These are phyloP conservation scores for Speleostelium caveatum DNA, from an alignment of 78 protist species.

Conservation along the genomic window DNA sequence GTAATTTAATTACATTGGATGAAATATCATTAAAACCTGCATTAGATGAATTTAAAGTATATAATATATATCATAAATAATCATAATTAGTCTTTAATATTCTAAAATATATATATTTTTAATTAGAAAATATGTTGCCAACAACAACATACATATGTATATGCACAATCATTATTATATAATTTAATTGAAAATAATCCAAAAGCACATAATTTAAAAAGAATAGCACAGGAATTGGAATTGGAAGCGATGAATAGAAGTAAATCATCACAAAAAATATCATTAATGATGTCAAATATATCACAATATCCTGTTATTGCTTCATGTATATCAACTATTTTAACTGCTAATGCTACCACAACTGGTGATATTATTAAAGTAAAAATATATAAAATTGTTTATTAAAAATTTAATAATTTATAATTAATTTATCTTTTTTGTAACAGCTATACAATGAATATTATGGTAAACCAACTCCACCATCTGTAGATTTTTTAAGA, in stretches of 20 bases:
- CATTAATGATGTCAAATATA: constrained; percentile 55
- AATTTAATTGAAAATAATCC: constrained; percentile 32
- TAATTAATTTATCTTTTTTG: neutral
- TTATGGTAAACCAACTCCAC: constrained; percentile 27
- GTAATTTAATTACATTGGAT: constrained; percentile 40
- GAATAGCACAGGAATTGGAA: constrained; percentile 77
- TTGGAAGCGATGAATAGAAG: constrained; percentile 34
- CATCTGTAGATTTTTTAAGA: constrained; percentile 57
- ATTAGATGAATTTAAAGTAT: constrained; percentile 64
- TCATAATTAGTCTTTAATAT: neutral
- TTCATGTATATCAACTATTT: constrained; percentile 19
- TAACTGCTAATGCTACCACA: constrained; percentile 39
- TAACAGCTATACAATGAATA: constrained; percentile 74
- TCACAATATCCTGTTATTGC: constrained; percentile 56
- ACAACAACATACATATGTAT: constrained; percentile 77
- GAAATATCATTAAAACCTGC: constrained; percentile 43
- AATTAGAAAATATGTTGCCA: constrained; percentile 62
- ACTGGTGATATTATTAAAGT: constrained; percentile 76
- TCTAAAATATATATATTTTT: neutral
- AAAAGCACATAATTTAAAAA: constrained; percentile 43
- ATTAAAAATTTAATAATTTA: neutral
- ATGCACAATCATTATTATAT: constrained; percentile 62
- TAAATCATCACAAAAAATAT: constrained; percentile 43
- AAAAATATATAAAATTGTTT: neutral
- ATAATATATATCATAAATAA: neutral